phyloP scores from a whole-genome alignment of 306 rosid genomes.

The Quercus glauca region DNA sequence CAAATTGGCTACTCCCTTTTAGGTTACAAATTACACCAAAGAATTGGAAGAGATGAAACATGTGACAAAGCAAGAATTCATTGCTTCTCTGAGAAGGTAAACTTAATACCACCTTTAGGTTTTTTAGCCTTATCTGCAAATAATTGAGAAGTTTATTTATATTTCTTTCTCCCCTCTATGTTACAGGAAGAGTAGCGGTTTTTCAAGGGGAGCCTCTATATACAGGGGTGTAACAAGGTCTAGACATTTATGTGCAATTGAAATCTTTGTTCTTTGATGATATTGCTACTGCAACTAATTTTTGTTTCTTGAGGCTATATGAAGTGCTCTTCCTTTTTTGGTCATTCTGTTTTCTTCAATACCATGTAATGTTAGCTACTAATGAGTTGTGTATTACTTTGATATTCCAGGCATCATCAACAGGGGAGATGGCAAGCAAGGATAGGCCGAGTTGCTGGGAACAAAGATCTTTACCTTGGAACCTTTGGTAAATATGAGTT shows the following conservation, averaged over 20 bases:
- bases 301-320: not conserved
- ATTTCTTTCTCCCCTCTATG: not conserved
- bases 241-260: not conserved
- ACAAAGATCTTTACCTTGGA: conserved; percentile 91
- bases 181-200: conserved; percentile 94
- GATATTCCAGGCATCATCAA: conserved; percentile 79
- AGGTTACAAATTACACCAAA: conserved; percentile 69
- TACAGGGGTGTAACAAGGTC: conserved; percentile 96
- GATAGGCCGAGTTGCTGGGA: conserved; percentile 98
- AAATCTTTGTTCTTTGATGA: not conserved
- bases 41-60: conserved; percentile 93
- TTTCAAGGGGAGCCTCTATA: conserved; percentile 93
- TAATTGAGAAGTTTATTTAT: not conserved
- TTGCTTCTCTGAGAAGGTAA: conserved; percentile 91
- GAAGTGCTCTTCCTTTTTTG: not conserved
- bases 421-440: conserved; percentile 99
- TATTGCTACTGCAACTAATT: not conserved
- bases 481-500: conserved; percentile 63
- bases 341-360: not conserved
- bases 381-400: not conserved
- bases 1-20: not conserved
- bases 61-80: conserved; percentile 90
- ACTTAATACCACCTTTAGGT: not conserved
- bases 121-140: not conserved
- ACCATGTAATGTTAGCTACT: not conserved